phyloP scores from a whole-genome alignment of 2,329 filamentous ascomycete genomes.

The Pseudomassariella vexata region DNA sequence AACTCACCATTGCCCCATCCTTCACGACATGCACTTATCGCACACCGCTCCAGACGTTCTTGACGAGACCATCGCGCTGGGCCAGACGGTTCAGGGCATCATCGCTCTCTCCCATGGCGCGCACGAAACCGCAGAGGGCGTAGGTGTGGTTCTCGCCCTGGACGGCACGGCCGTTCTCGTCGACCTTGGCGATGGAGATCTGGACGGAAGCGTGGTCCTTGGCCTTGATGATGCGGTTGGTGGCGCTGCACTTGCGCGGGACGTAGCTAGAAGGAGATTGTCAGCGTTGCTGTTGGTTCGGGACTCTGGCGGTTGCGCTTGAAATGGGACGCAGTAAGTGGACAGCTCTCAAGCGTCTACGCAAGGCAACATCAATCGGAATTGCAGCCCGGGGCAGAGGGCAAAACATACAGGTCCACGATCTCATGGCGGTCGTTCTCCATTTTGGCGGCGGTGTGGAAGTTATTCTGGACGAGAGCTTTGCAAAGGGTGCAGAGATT shows the following conservation, averaged over 20 bases:
- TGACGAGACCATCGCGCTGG: conserved; percentile 93
- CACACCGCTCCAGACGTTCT: conserved; percentile 87
- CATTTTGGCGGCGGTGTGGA: conserved; percentile 61
- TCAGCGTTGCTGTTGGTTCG: not conserved
- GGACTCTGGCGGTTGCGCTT: too few relatives aligned
- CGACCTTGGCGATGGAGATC: conserved; percentile 95
- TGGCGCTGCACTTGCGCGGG: conserved; percentile 97
- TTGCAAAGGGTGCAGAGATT: conserved; percentile 17
- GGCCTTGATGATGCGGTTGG: conserved; percentile 96
- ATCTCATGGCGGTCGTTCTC: conserved; percentile 99
- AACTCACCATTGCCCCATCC: too few relatives aligned
- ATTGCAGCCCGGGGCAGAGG: too few relatives aligned
- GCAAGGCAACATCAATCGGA: too few relatives aligned
- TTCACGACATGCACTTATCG: conserved; percentile 46
- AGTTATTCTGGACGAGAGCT: conserved; percentile 24
- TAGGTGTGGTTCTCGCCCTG: conserved; percentile 97
- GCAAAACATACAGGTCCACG: conserved; percentile 94
- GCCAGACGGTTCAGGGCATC: conserved; percentile 93
- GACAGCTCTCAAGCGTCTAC: too few relatives aligned
- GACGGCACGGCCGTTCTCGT: conserved; percentile 92
- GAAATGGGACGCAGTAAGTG: too few relatives aligned
- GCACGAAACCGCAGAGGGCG: conserved; percentile 95
- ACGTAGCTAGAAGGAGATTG: conserved; percentile 63
- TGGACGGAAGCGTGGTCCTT: conserved; percentile 99
- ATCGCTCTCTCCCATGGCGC: conserved; percentile 96